phyloP scores from a whole-genome alignment of 2,329 filamentous ascomycete species.

The Aspergillus fumigatiaffinis region DNA sequence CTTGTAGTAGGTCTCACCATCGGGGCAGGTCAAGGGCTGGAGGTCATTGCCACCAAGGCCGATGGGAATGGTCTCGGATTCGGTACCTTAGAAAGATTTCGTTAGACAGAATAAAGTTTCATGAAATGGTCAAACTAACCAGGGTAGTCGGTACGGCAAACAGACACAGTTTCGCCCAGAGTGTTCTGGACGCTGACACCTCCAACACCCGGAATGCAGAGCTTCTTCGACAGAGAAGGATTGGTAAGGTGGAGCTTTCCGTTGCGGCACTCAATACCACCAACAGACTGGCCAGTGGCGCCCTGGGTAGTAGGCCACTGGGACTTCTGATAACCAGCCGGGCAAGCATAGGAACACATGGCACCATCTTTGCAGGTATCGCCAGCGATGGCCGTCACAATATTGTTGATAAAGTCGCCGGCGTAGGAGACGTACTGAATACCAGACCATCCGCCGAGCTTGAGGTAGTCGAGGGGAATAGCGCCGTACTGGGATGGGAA shows the following conservation, averaged over 20 bases:
- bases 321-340: conserved; percentile 84
- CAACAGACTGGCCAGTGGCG: conserved; percentile 74
- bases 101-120: not conserved
- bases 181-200: conserved; percentile 74
- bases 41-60: conserved; percentile 57
- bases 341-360: conserved; percentile 92
- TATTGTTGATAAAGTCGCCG: conserved; percentile 58
- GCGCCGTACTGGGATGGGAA: conserved; percentile 85
- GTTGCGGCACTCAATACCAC: conserved; percentile 72
- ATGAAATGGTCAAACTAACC: conserved; percentile 47
- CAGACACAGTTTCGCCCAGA: conserved; percentile 60
- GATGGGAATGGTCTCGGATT: conserved; percentile 80
- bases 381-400: conserved; percentile 61
- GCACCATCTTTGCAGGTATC: conserved; percentile 57
- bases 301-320: conserved; percentile 85
- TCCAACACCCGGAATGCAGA: conserved; percentile 71
- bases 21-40: conserved; percentile 69
- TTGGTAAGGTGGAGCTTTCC: conserved; percentile 78
- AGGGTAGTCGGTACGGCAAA: conserved; percentile 96
- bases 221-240: conserved; percentile 55
- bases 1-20: conserved; percentile 67
- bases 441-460: conserved; percentile 72
- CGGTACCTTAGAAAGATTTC: conserved; percentile 51
- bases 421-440: conserved; percentile 62
- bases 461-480: conserved; percentile 64